Base-by-base conservation (phyloP, 2,329 filamentous ascomycete genomes). In the Cercospora sp. region DNA sequence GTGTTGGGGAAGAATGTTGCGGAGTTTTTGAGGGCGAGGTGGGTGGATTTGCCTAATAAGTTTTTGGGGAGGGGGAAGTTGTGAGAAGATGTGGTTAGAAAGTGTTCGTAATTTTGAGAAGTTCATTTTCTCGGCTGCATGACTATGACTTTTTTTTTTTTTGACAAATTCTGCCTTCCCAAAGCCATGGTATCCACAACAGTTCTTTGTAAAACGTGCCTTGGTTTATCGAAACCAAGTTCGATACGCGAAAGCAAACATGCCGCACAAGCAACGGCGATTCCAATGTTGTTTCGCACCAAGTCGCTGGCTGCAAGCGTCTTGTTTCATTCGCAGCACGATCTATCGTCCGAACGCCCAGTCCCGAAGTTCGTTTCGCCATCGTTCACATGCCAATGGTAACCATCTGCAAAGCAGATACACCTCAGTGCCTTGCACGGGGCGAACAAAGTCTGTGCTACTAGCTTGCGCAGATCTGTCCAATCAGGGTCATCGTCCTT, bases 1-100 rank as follows among this genome's bases (percentile, higher is more conserved):
- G 74, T 76, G 18, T 63, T 78, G 42, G 76, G 76, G 4, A 78
- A 78, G 72, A 77, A 78, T 69, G 74, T 77, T 13, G 77, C 75
- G 3, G 77, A 78, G 69, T 78, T 72, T 53, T 18, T 78, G 59
- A 67, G 77, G 16, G 66, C 72, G 48, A 74, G 71, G 48, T 64
- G 73, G 67, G 76, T 78, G 7, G 75, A 77, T 61, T 26, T 78
- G 42, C 76, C 76, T 2, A 67, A 69, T 2, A 75, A 69, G 65
- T 78, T 78, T 65, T 65, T 78, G 71, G 73, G 71, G 45, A 65
- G 76, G 30, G 76, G 76, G 2, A 76, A 71, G 64, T 48, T 78
- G 28, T 77, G 26, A 65, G 13, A 26, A 26, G 20, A 51, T 12
- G 45, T 13, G 45, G 45, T 12, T 20, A 5, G 20, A 51, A 12